These are phyloP conservation scores for Sphaerobolus stellatus DNA, from an alignment of 1,284 basidiomycete genomes.

Conservation along the genomic window DNA sequence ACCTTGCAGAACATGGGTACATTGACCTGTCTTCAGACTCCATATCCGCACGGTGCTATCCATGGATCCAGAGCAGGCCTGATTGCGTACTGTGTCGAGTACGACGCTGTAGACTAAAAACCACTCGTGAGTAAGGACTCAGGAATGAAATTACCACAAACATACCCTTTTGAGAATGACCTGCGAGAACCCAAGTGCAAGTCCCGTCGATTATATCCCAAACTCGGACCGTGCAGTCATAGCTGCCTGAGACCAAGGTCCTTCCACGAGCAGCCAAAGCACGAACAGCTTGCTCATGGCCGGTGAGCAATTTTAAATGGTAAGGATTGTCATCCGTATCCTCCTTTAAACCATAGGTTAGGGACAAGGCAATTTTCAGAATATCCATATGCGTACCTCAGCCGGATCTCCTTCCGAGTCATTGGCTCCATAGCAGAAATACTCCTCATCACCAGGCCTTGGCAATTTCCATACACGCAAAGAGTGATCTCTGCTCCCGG, in stretches of 20 bases:
- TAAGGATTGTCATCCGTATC: slow-evolving; percentile 87
- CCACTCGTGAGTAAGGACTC: not conserved
- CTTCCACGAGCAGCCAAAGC: slow-evolving; percentile 88
- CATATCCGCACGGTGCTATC: slow-evolving; percentile 93
- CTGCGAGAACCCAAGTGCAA: slow-evolving; percentile 77
- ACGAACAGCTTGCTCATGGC: slow-evolving; percentile 88
- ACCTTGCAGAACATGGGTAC: slow-evolving; percentile 76
- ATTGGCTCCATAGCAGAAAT: slow-evolving; percentile 68
- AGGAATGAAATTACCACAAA: not conserved
- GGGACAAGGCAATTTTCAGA: slow-evolving; percentile 10
- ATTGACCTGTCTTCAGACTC: slow-evolving; percentile 80
- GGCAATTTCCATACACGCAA: slow-evolving; percentile 90
- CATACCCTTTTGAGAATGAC: slow-evolving; percentile 89
- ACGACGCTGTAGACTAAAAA: slow-evolving; percentile 87
- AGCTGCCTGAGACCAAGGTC: slow-evolving; percentile 91
- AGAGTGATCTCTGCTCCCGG: slow-evolving; percentile 89
- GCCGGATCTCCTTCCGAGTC: slow-evolving; percentile 66
- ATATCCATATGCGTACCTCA: slow-evolving; percentile 47
- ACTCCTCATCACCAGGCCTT: slow-evolving; percentile 72
- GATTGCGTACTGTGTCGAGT: slow-evolving; percentile 78
- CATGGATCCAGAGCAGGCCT: slow-evolving; percentile 94
- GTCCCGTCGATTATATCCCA: slow-evolving; percentile 93
- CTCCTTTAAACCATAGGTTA: slow-evolving; percentile 40
- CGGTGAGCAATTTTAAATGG: slow-evolving; percentile 80
- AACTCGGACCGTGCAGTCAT: slow-evolving; percentile 89